Percentiles rank a stretch among this genome's conserved stretches.
phyloP scores from a whole-genome alignment of 2,329 filamentous ascomycete species.

The Aulographum hederae region DNA sequence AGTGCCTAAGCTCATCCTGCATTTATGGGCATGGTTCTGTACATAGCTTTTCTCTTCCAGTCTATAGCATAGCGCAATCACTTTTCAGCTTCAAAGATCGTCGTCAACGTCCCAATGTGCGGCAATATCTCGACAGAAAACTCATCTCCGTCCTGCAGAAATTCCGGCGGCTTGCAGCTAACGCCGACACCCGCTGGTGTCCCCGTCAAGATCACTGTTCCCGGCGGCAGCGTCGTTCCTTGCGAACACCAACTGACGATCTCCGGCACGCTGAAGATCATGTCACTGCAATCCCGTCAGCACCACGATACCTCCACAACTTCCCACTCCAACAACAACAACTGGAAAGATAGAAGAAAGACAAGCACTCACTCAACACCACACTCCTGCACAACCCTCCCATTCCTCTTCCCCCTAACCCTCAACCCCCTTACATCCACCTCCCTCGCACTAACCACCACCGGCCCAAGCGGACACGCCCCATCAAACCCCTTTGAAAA shows the following conservation, averaged over 20 bases:
- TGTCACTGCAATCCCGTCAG: conserved; percentile 20
- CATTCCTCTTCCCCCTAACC: conserved; percentile 22
- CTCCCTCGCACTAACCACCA: conserved; percentile 10
- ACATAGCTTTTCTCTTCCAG: no score
- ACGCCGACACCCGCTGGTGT: conserved; percentile 23
- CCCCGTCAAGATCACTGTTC: conserved; percentile 25
- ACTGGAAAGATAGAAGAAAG: neutral
- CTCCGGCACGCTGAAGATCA: conserved; percentile 34
- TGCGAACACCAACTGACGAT: conserved; percentile 21
- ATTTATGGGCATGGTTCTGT: no score
- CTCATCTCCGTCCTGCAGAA: conserved; percentile 25
- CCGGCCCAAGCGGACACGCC: conserved; percentile 31
- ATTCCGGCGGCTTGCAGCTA: conserved; percentile 22
- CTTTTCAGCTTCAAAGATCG: conserved; percentile 18
- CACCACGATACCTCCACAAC: conserved; percentile 4
- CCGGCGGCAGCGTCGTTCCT: conserved; percentile 22
- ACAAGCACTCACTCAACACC: conserved; percentile 15
- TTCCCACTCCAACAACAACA: no score
- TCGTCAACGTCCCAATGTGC: conserved; percentile 29
- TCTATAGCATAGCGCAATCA: no score
- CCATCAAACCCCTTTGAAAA: conserved; percentile 43
- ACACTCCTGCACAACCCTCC: conserved; percentile 31
- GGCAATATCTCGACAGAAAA: conserved; percentile 31
- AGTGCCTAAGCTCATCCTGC: no score
- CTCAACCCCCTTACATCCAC: conserved; percentile 7